These are phyloP conservation scores for Fusarium torreyae DNA, from an alignment of 2,329 filamentous ascomycete species.

Conservation along the genomic window DNA sequence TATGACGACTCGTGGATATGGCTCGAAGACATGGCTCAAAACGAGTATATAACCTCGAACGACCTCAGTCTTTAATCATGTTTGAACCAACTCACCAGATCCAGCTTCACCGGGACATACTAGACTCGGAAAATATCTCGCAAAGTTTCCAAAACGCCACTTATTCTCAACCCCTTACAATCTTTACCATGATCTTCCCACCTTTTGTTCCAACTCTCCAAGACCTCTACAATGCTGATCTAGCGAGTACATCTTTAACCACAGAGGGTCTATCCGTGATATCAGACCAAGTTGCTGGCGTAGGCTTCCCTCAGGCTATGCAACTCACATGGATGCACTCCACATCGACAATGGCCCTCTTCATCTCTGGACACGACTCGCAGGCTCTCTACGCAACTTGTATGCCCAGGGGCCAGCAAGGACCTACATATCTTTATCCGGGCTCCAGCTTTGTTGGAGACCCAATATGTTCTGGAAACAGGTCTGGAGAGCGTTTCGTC, in stretches of 20 bases:
- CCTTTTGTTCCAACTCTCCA: constrained; percentile 22
- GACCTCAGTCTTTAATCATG: too few relatives aligned
- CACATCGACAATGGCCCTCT: constrained; percentile 18
- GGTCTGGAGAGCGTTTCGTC: constrained; percentile 4
- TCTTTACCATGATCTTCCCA: constrained; percentile 27
- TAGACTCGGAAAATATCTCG: background rate
- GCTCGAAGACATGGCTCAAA: too few relatives aligned
- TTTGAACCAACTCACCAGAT: background rate
- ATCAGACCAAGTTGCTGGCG: constrained; percentile 22
- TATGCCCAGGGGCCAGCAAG: constrained; percentile 33
- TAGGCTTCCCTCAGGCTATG: constrained; percentile 36
- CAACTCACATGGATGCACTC: constrained; percentile 36
- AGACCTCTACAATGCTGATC: background rate
- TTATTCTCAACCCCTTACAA: background rate
- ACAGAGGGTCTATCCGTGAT: constrained; percentile 10
- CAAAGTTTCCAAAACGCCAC: background rate
- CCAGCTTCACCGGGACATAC: background rate
- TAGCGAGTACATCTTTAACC: constrained; percentile 1
- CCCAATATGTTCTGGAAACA: constrained; percentile 13
- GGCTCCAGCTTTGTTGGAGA: constrained; percentile 10
- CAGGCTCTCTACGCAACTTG: constrained; percentile 16
- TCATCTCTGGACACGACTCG: constrained; percentile 13
- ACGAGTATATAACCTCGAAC: too few relatives aligned
- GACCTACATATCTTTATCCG: constrained; percentile 14
- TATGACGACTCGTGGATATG: background rate